These are phyloP conservation scores for Berkeleyomyces rouxiae DNA, from an alignment of 2,329 filamentous ascomycete species.

Conservation along the genomic window DNA sequence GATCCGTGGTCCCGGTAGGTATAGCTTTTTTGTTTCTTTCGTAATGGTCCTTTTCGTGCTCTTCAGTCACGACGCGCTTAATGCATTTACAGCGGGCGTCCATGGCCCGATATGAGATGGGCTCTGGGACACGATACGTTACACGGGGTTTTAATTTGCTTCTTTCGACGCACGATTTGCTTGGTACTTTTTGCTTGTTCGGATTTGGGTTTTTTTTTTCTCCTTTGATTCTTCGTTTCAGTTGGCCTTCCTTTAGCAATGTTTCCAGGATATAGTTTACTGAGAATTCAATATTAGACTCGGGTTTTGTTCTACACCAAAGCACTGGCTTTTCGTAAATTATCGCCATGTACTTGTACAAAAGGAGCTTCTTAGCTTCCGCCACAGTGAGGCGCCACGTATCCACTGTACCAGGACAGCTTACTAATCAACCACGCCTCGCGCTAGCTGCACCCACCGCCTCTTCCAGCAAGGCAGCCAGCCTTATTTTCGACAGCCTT, in stretches of 20 bases:
- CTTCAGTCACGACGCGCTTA: not conserved
- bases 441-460: not conserved
- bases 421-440: constrained; percentile 9
- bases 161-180: no score
- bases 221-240: not conserved
- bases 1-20: not conserved
- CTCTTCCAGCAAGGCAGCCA: not conserved
- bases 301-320: not conserved
- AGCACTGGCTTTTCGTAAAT: not conserved
- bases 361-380: not conserved
- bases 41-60: not conserved
- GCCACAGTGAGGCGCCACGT: not conserved
- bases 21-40: not conserved
- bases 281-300: not conserved
- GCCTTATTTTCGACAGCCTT: constrained; percentile 11
- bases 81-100: no score
- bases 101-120: not conserved
- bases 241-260: not conserved
- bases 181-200: not conserved
- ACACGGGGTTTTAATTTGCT: not conserved
- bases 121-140: not conserved
- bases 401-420: not conserved
- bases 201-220: not conserved
- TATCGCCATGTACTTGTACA: not conserved
- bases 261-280: not conserved